Percentiles rank a stretch among this genome's conserved stretches.
These are phyloP conservation scores for Tuber brumale DNA, from an alignment of 495 filamentous ascomycete genomes.

Conservation along the genomic window DNA sequence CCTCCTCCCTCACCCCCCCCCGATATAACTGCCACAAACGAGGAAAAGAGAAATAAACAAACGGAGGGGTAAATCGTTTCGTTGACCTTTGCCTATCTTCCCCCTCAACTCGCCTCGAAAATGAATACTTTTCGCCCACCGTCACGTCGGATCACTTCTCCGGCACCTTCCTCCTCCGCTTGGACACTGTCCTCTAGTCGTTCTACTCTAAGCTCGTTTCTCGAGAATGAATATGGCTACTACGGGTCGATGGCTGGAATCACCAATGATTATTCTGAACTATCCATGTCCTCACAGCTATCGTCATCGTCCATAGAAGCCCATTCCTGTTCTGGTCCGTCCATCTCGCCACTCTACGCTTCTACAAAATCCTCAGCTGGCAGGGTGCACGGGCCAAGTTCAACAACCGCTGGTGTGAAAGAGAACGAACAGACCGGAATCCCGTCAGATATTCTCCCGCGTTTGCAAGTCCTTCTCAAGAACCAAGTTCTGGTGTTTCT, in stretches of 20 bases:
- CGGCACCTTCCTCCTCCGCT: background rate
- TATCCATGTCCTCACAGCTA: background rate
- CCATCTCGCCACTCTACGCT: background rate
- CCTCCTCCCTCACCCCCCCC: background rate
- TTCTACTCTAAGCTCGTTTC: background rate
- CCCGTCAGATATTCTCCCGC: background rate
- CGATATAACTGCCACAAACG: background rate
- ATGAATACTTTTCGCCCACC: background rate
- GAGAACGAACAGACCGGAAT: background rate
- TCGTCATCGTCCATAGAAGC: background rate
- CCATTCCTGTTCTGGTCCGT: background rate
- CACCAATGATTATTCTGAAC: background rate
- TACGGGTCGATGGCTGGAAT: background rate
- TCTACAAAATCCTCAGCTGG: background rate
- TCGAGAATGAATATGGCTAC: background rate
- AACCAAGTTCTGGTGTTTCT: background rate
- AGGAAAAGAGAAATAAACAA: background rate
- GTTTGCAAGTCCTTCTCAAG: background rate
- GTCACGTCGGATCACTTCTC: background rate
- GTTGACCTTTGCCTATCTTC: background rate
- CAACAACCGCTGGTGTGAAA: conserved; percentile 1
- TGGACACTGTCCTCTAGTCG: background rate
- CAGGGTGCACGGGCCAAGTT: background rate
- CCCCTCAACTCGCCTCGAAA: background rate
- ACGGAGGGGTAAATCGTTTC: background rate